These are phyloP conservation scores for Mortierella alpina DNA, from an alignment of 192 early-diverging fungal genomes.

Conservation along the genomic window DNA sequence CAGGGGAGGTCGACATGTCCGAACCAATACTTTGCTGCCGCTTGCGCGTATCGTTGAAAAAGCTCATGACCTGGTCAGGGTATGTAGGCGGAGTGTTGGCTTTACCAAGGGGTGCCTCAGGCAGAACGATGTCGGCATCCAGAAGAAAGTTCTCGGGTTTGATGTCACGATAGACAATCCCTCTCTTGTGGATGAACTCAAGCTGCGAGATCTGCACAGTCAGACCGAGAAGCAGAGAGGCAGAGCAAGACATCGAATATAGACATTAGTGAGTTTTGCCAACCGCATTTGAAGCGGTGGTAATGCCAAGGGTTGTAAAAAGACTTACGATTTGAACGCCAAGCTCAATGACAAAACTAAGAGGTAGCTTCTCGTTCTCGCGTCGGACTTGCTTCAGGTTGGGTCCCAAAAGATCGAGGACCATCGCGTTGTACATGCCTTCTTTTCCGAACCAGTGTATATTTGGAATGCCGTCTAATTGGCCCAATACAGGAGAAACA, in stretches of 20 bases:
- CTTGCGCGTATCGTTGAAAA: constrained; percentile 34
- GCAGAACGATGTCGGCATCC: constrained; percentile 52
- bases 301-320: background rate
- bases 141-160: constrained; percentile 74
- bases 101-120: constrained; percentile 25
- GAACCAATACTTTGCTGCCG: constrained; percentile 27
- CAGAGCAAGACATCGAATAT: no score
- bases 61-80: constrained; percentile 34
- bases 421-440: constrained; percentile 59
- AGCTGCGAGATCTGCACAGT: constrained; percentile 50
- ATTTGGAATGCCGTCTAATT: constrained; percentile 59
- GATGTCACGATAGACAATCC: constrained; percentile 72
- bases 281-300: no score
- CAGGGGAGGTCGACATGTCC: constrained; percentile 24
- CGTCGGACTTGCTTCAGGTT: constrained; percentile 60
- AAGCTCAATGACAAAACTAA: constrained; percentile 60
- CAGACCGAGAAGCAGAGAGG: background rate
- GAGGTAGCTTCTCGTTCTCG: constrained; percentile 54
- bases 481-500: background rate
- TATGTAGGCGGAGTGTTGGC: constrained; percentile 27
- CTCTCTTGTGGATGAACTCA: constrained; percentile 65
- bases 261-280: no score
- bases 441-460: constrained; percentile 67
- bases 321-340: constrained; percentile 64
- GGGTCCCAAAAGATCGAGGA: constrained; percentile 68